These are phyloP conservation scores for Trichoderma sp. DNA, from an alignment of 2,329 filamentous ascomycete genomes.

Conservation along the genomic window DNA sequence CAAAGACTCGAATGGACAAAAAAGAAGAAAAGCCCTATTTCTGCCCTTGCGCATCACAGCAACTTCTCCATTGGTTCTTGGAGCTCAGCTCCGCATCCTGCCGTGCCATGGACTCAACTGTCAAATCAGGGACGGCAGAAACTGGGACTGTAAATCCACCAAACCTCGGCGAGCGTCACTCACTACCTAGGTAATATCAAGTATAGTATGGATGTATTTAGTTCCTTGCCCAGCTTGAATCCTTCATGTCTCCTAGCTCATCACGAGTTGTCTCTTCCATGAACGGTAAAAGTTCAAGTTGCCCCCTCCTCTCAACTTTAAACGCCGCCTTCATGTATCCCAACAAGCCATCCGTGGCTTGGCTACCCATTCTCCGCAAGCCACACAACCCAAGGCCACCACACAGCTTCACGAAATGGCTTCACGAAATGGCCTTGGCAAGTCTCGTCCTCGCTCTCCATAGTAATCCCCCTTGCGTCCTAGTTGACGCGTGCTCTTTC, in stretches of 20 bases:
- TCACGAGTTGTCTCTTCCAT: too few species aligned
- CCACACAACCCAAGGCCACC: not conserved
- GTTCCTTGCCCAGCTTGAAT: not conserved
- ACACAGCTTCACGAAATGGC: not conserved
- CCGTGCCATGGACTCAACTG: not conserved
- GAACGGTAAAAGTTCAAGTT: not conserved
- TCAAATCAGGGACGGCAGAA: constrained; percentile 4
- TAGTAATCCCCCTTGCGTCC: not conserved
- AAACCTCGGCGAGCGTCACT: not conserved
- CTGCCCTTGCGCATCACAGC: not conserved
- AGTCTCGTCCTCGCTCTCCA: not conserved
- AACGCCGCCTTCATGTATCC: not conserved
- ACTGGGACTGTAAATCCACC: not conserved
- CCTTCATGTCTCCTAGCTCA: not conserved
- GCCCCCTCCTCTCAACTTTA: not conserved
- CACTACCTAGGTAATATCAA: not conserved
- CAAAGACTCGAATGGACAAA: not conserved
- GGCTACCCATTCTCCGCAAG: not conserved
- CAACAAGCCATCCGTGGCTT: not conserved
- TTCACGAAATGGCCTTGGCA: constrained; percentile 1
- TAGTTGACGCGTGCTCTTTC: not conserved
- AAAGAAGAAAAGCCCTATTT: not conserved
- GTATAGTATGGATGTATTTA: not conserved
- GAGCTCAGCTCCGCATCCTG: constrained; percentile 16
- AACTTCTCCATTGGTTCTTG: not conserved